Conservation (phyloP, 371 early-diverging fungal species). For the Mortierella sp. region DNA sequence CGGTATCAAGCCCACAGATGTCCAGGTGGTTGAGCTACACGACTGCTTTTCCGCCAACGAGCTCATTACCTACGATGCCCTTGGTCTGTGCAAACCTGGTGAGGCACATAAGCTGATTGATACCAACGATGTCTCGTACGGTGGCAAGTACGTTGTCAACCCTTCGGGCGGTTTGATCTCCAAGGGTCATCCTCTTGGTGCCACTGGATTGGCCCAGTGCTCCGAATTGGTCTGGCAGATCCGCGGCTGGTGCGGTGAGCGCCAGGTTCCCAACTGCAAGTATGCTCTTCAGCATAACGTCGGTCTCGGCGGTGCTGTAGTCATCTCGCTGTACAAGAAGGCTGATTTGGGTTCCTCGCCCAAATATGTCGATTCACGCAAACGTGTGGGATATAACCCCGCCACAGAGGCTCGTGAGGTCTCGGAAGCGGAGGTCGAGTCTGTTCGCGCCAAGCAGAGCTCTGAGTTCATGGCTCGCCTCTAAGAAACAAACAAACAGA, state of each 20-base stretch:
- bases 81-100: conserved; percentile 75
- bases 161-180: conserved; percentile 86
- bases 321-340: conserved; percentile 76
- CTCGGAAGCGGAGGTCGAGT: conserved; percentile 67
- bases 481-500: conserved; percentile 23
- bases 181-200: conserved; percentile 87
- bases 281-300: conserved; percentile 85
- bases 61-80: conserved; percentile 82
- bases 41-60: conserved; percentile 89
- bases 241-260: conserved; percentile 77
- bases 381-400: conserved; percentile 79
- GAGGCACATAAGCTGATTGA: conserved; percentile 73
- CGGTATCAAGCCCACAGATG: conserved; percentile 69
- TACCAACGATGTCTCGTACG: conserved; percentile 65
- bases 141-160: conserved; percentile 77
- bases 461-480: conserved; percentile 60
- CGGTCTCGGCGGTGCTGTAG: conserved; percentile 85
- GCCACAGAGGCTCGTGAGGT: conserved; percentile 73
- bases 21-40: conserved; percentile 82
- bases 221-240: conserved; percentile 73
- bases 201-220: conserved; percentile 87
- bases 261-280: conserved; percentile 76
- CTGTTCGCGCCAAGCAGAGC: conserved; percentile 64
- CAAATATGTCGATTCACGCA: conserved; percentile 65
- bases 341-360: conserved; percentile 54